Base-by-base conservation (phyloP, 352 stramenopile species). In the Thalassiosira mediterranea region DNA sequence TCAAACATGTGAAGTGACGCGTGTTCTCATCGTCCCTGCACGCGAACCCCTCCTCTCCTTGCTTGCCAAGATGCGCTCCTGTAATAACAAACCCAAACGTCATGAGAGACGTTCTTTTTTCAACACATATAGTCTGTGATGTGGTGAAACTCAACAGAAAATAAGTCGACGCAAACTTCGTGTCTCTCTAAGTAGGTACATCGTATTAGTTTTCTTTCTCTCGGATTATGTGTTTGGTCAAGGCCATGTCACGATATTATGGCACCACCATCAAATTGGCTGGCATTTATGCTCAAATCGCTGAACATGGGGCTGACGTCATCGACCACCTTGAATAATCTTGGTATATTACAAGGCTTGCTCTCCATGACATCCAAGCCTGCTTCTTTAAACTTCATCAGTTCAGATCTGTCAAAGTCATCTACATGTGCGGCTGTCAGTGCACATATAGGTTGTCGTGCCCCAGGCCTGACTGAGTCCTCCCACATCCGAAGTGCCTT, bases 291-390 rank as follows among this genome's bases (percentile, higher is more conserved):
- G 31, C 79, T 90, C 53, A 93, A 79, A 63, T 93, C 86, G 78
- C 78, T 89, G 63, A 93, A 93, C 88, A 93, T 93, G n/a, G 85
- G 85, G 25, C 83, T 89, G 3, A 93, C 85, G 68, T 93, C 88
- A 64, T 93, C 88, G 13, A 93, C 86, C 13, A 93, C 86, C 60
- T 93, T 93, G 70, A 93, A 90, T 17, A 93, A 57, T 42, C 87
- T 58, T 47, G 87, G 83, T 46, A 93, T 90, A 48, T 91, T 93
- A 53, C 77, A 90, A 17, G 87, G 87, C 63, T 93, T 93, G 52
- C 80, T 91, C 57, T 93, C 87, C 79, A 93, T 89, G 2, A 93
- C 87, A 80, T 93, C 84, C 13, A 93, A 73, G 8, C 87, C 87
- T 37, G 87, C 85, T 48, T 91, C 85, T 64, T 88, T 91, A 66